Conservation (phyloP, 176 grass and related monocot species). For the Miscanthus lutarioriparius region DNA sequence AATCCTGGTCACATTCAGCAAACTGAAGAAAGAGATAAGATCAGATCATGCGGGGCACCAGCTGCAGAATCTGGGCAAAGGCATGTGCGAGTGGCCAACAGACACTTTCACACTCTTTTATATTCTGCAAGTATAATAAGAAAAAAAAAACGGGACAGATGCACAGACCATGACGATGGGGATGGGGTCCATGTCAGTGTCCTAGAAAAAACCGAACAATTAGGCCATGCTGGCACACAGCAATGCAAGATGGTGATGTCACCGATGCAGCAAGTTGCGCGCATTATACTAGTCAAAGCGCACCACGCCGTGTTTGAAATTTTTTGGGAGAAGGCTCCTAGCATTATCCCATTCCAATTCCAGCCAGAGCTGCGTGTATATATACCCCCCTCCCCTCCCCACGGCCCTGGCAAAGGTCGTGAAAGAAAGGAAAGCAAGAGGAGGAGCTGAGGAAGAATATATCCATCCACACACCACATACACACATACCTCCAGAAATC, state of each 20-base stretch:
- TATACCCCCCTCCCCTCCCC: slow-evolving; percentile 23
- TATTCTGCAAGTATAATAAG: too few relatives aligned
- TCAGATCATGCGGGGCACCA: slow-evolving; percentile 35
- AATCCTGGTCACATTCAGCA: slow-evolving; percentile 28
- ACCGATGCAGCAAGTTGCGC: background rate
- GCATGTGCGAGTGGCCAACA: slow-evolving; percentile 55
- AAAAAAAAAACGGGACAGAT: background rate
- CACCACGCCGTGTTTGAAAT: slow-evolving; percentile 40
- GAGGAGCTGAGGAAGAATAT: slow-evolving; percentile 26
- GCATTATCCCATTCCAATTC: slow-evolving; percentile 38
- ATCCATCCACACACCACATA: slow-evolving; percentile 24
- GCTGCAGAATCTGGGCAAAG: slow-evolving; percentile 48
- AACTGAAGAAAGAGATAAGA: slow-evolving; percentile 40
- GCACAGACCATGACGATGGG: slow-evolving; percentile 5
- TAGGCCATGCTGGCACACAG: slow-evolving; percentile 1
- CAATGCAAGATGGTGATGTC: slow-evolving; percentile 30
- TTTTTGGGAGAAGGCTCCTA: slow-evolving; percentile 19
- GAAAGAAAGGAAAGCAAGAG: slow-evolving; percentile 18
- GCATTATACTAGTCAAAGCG: slow-evolving; percentile 37
- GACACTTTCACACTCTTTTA: slow-evolving; percentile 11
- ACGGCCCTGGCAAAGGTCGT: slow-evolving; percentile 19
- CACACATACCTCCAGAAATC: background rate
- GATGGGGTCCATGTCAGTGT: slow-evolving; percentile 29
- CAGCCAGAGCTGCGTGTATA: background rate
- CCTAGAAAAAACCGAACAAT: slow-evolving; percentile 14